These are phyloP conservation scores for Avena insularis DNA, from an alignment of 176 grass and related monocot genomes.

Conservation along the genomic window DNA sequence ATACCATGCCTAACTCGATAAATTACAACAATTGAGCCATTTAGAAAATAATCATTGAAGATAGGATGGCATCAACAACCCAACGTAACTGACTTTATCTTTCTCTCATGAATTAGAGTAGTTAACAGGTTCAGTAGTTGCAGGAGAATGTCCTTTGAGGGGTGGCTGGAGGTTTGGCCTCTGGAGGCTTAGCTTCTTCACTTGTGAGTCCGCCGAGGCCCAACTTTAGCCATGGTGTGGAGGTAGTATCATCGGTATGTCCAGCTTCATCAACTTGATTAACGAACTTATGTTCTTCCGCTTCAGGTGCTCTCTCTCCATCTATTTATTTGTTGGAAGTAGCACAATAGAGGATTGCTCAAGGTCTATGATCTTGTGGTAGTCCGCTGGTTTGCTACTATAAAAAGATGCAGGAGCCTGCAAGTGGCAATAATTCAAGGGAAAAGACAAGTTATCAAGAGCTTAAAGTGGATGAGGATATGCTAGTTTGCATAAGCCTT, in stretches of 20 bases:
- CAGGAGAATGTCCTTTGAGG: slow-evolving; percentile 84
- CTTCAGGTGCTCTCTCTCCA: slow-evolving; percentile 50
- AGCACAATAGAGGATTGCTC: slow-evolving; percentile 43
- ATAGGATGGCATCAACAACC: no score
- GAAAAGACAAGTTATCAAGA: slow-evolving; percentile 54
- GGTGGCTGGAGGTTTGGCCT: slow-evolving; percentile 39
- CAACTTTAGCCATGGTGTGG: slow-evolving; percentile 65
- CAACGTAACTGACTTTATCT: no score
- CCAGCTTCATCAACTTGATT: slow-evolving; percentile 32
- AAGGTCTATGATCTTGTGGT: slow-evolving; percentile 48
- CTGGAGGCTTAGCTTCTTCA: slow-evolving; percentile 42
- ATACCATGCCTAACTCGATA: neutral
- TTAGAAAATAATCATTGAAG: neutral
- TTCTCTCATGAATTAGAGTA: no score
- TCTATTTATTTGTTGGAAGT: slow-evolving; percentile 48
- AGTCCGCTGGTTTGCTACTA: slow-evolving; percentile 47
- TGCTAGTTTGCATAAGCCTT: slow-evolving; percentile 32
- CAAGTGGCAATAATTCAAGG: slow-evolving; percentile 70
- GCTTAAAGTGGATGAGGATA: slow-evolving; percentile 55
- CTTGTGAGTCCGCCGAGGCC: slow-evolving; percentile 40
- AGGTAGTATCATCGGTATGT: slow-evolving; percentile 39
- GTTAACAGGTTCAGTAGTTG: slow-evolving; percentile 54
- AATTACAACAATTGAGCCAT: neutral
- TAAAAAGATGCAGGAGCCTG: slow-evolving; percentile 59
- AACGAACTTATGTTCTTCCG: slow-evolving; percentile 40